Conservation (phyloP, 352 stramenopile species). For the Phytophthora citrophthora region DNA sequence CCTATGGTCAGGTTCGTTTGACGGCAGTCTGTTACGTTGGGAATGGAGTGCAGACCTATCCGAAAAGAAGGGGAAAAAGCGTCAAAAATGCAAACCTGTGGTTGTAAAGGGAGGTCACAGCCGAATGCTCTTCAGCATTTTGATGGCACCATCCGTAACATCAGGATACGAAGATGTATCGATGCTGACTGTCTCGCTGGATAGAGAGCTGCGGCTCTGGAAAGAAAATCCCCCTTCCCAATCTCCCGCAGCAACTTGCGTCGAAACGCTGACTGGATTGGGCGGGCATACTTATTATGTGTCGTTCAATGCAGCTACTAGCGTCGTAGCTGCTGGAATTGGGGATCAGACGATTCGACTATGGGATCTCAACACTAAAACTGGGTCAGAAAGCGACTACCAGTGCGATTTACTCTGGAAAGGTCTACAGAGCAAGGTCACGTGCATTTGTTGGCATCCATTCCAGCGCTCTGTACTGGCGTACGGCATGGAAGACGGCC, state of each 20-base stretch:
- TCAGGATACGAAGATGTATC: conserved; percentile 14
- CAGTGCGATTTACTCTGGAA: conserved; percentile 74
- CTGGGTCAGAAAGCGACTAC: conserved; percentile 23
- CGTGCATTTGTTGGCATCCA: conserved; percentile 69
- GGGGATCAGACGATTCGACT: conserved; percentile 83
- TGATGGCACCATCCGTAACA: conserved; percentile 18
- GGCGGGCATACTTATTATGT: conserved; percentile 73
- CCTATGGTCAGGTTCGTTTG: conserved; percentile 77
- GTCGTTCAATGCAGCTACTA: conserved; percentile 34
- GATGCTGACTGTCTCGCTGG: conserved; percentile 68
- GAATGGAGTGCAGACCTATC: conserved; percentile 41
- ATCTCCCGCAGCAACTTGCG: conserved; percentile 30
- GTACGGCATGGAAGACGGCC: conserved; percentile 78
- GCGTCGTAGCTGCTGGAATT: conserved; percentile 55
- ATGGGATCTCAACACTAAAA: conserved; percentile 43
- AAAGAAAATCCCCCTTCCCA: conserved; percentile 27
- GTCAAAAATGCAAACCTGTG: conserved; percentile 41
- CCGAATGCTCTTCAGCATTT: conserved; percentile 72
- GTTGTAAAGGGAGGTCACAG: conserved; percentile 70
- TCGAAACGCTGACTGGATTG: conserved; percentile 54
- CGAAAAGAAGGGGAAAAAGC: conserved; percentile 28
- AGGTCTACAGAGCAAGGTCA: conserved; percentile 80
- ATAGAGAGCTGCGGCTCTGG: conserved; percentile 75
- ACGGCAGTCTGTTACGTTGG: conserved; percentile 71
- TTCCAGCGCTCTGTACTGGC: conserved; percentile 55